A percentile compares a stretch with the other conserved stretches of the same genome.
phyloP scores from a whole-genome alignment of 179 eudicot species.

The Nepenthes alata region DNA sequence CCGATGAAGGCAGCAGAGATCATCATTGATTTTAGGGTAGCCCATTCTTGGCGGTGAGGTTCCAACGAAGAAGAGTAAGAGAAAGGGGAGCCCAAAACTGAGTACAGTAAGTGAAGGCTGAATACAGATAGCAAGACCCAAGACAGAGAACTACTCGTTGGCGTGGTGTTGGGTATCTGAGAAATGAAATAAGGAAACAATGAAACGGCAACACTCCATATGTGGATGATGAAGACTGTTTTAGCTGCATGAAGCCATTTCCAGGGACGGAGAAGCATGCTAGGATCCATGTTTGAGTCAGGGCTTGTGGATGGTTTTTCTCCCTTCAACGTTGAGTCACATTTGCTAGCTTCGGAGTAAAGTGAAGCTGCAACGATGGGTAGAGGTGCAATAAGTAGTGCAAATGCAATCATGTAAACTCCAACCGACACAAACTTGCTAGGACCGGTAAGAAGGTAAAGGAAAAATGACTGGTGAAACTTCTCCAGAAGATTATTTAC shows the following conservation, averaged over 20 bases:
- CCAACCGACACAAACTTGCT: slow-evolving; percentile 95
- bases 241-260: slow-evolving; percentile 78
- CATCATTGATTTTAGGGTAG: slow-evolving; percentile 59
- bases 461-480: slow-evolving; percentile 94
- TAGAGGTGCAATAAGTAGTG: slow-evolving; percentile 78
- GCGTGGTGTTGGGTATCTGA: slow-evolving; percentile 41
- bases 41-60: slow-evolving; percentile 42
- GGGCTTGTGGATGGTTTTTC: slow-evolving; percentile 12
- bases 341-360: slow-evolving; percentile 48
- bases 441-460: slow-evolving; percentile 75
- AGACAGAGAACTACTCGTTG: slow-evolving; percentile 32
- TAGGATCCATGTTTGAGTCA: slow-evolving; percentile 8
- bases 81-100: slow-evolving; percentile 37
- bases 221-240: slow-evolving; percentile 54
- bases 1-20: slow-evolving; percentile 66
- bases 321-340: slow-evolving; percentile 10
- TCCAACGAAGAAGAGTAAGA: slow-evolving; percentile 14
- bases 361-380: slow-evolving; percentile 87
- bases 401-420: slow-evolving; percentile 92
- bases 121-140: slow-evolving; percentile 51
- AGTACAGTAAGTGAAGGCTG: slow-evolving; percentile 35
- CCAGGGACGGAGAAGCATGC: slow-evolving; percentile 39
- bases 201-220: slow-evolving; percentile 63
- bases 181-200: slow-evolving; percentile 54
- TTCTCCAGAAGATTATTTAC: slow-evolving; percentile 95